Percentiles rank a stretch among this genome's conserved stretches.
These are phyloP conservation scores for Blakeslea trispora DNA, from an alignment of 371 early-diverging fungal species.

Conservation along the genomic window DNA sequence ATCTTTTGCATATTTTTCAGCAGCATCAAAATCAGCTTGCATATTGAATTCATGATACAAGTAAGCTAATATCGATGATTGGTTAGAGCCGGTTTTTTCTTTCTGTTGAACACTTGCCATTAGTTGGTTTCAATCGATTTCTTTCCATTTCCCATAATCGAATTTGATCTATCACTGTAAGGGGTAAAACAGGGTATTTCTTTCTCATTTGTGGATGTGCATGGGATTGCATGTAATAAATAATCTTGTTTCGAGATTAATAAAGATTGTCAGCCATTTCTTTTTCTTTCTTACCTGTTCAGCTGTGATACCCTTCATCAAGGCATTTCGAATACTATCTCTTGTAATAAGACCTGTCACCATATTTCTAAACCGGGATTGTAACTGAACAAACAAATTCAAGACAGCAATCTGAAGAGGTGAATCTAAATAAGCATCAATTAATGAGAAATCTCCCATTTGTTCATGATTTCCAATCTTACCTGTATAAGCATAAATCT, in stretches of 20 bases:
- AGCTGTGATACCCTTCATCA: constrained; percentile 94
- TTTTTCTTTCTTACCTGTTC: constrained; percentile 69
- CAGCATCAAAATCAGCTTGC: constrained; percentile 75
- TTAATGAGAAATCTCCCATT: neutral
- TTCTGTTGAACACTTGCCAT: neutral
- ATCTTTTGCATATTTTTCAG: constrained; percentile 75
- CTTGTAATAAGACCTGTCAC: constrained; percentile 92
- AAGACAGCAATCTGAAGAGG: constrained; percentile 98
- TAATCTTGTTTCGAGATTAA: constrained; percentile 75
- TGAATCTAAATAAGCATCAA: no score
- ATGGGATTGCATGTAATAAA: constrained; percentile 84
- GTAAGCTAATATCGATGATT: no score
- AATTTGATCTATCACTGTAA: constrained; percentile 96
- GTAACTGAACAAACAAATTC: constrained; percentile 86
- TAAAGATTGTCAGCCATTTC: no score
- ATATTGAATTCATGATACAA: constrained; percentile 84
- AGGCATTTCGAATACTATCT: constrained; percentile 89
- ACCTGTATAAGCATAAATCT: constrained; percentile 96
- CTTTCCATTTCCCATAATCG: constrained; percentile 97
- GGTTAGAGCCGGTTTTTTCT: no score
- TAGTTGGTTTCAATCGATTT: constrained; percentile 74
- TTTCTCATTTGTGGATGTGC: constrained; percentile 94
- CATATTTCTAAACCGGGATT: constrained; percentile 93
- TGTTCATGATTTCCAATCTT: constrained; percentile 1
- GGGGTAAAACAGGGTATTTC: constrained; percentile 82